Evolutionary conservation across 2,329 filamentous ascomycete species (phyloP), one percentile per base, ranked within the genome.

Genomic region (Stagonosporopsis tanaceti): DNA sequence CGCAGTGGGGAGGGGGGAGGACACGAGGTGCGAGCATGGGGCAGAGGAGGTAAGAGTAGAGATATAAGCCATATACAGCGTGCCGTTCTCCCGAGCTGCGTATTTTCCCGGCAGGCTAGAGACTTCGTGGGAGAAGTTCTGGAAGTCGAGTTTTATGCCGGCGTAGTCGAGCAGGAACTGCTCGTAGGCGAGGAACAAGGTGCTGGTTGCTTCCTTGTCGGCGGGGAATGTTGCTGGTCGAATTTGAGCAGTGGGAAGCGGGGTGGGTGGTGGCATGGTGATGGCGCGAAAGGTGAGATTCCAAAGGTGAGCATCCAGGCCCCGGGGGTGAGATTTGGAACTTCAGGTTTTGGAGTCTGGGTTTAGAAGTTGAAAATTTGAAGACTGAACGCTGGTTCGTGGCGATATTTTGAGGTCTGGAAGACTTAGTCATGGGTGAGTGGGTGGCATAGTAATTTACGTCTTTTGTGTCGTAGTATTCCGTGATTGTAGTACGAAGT

Each of bases 81-180:
- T 76, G 2, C 84, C 85, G 4, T 73, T 74, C 3, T 77, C 74
- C 2, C 75, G 70, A 4, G 74, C 68, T 0, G 77, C 70, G 67
- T 87, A 87, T 66, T 82, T 82, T 1, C 84, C 85, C 0, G 85
- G 85, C 15, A 88, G 72, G 8, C 69, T 75, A 6, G 77, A 73
- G 20, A 88, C 75, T 67, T 88, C 85, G 9, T 76, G 66, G 9
- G 77, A 66, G 71, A 86, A 87, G 57, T 79, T 76, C 69, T 88
- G 85, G 65, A 85, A 88, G 11, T 78, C 77, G 34, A 87, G 82
- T 62, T 85, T 84, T 48, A 87, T 77, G 22, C 67, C 47, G 6
- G 77, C 73, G 62, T 80, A 80, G 37, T 38, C 34, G 12, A 52
- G 32, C 11, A 52, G 32, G 17, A 45, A 44, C 6, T 46, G 41